Base-by-base conservation (phyloP, 2,329 filamentous ascomycete species). In the Alternaria solani region DNA sequence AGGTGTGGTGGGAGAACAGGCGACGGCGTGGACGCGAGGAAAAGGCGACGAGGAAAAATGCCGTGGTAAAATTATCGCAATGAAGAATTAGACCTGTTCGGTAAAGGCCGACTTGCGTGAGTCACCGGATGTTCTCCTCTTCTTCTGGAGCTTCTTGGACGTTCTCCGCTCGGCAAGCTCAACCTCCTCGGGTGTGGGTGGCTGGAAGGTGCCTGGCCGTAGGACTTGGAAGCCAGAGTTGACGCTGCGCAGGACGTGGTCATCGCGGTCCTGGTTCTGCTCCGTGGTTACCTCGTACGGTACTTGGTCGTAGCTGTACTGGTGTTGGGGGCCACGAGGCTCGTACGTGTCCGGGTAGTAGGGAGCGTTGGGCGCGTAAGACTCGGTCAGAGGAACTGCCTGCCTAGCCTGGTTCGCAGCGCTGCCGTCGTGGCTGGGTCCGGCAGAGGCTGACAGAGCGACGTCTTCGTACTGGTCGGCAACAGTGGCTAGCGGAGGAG, bases 131-230 rank as follows among this genome's bases (percentile, higher is more conserved):
- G 73, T 68, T 59, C 71, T 72, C 20, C 77, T 72, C 62, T 80
- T 81, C 74, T 82, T 83, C 60, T 81, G 80, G 3, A 82, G 73
- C 60, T 77, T 79, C 57, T 73, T 78, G 6, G 78, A 78, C 43
- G 76, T 72, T 57, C 76, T 77, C 67, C 74, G 74, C 53, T 78
- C 72, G 8, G 72, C 65, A n/a, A 70, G 44, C 55, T 72, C 64
- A 57, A 67, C 48, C 34, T 74, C 70, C 42, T 75, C 72, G 34
- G 73, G 70, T 4, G 72, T 71, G 23, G 75, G 71, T 7, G 73
- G 67, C 44, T 72, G 68, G 52, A 80, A 73, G n/a, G 77, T 80
- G 55, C 79, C 79, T 42, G 78, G 78, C 32, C 68, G 70, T 26
- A 81, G 65, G 32, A 81, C 76, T 61, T 80, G 73, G 55, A 81